Percentiles rank a stretch among this genome's conserved stretches.
phyloP scores from a whole-genome alignment of 73 alveolate genomes.

The Blepharisma japonicum region DNA sequence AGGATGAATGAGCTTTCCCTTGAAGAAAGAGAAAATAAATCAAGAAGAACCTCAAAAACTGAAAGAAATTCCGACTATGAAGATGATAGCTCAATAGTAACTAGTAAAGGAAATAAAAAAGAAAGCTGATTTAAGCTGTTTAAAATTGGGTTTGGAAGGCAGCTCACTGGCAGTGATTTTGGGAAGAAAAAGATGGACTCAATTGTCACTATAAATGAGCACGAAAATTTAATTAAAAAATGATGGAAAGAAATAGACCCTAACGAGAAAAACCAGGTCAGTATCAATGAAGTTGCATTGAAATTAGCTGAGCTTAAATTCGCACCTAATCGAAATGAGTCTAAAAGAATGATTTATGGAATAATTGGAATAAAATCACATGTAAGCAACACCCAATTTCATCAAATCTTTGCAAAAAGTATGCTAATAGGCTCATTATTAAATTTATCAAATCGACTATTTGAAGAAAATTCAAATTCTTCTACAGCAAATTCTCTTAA shows the following conservation, averaged over 20 bases:
- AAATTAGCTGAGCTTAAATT: background rate
- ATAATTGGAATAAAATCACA: background rate
- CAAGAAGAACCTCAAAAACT: background rate
- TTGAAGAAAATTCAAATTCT: background rate
- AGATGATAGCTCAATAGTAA: too few relatives aligned
- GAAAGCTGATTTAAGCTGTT: too few relatives aligned
- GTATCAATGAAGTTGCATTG: background rate
- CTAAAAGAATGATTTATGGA: background rate
- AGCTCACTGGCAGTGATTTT: background rate
- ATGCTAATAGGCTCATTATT: conserved; percentile 6
- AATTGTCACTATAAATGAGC: conserved; percentile 6
- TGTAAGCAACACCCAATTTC: background rate
- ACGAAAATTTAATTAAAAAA: background rate
- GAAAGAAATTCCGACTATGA: background rate
- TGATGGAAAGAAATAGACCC: conserved; percentile 5
- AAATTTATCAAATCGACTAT: background rate
- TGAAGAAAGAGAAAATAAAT: conserved; percentile 1
- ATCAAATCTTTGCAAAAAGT: conserved; percentile 9
- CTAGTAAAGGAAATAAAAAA: too few relatives aligned
- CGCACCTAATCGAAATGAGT: conserved; percentile 5
- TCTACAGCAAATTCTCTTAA: background rate
- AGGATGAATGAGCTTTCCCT: background rate
- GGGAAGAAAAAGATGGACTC: background rate
- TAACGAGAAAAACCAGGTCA: background rate
- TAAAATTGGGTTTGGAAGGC: too few relatives aligned